Percentiles rank a stretch among this genome's conserved stretches.
phyloP scores from a whole-genome alignment of 2,329 filamentous ascomycete genomes.

The Xylariaceae sp. region DNA sequence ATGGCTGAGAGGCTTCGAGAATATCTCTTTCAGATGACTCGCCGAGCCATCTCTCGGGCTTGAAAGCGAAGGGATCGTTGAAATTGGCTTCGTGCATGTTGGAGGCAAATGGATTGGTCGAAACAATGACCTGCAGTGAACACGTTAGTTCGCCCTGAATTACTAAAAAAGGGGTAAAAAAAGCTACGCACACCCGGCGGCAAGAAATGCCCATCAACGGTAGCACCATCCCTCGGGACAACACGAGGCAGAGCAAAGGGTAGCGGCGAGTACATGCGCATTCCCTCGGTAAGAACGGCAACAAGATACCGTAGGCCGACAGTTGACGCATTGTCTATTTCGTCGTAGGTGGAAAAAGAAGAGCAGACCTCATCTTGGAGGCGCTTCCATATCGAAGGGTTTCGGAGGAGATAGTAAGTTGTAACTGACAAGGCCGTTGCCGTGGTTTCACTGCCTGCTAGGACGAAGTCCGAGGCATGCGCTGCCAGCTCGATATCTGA shows the following conservation, averaged over 20 bases:
- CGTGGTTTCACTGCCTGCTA: constrained; percentile 23
- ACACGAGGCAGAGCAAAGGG: constrained; percentile 16
- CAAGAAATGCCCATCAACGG: constrained; percentile 19
- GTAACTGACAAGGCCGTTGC: not conserved
- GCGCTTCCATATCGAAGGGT: constrained; percentile 8
- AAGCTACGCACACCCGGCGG: constrained; percentile 18
- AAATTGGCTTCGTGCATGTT: constrained; percentile 18
- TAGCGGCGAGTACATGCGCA: constrained; percentile 21
- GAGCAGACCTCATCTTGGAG: constrained; percentile 17
- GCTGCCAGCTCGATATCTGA: constrained; percentile 26
- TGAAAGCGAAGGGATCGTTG: constrained; percentile 8
- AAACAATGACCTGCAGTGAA: constrained; percentile 13
- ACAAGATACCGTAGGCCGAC: constrained; percentile 13
- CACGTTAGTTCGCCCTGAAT: not conserved
- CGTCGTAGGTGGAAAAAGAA: constrained; percentile 12
- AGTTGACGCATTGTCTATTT: constrained; percentile 16
- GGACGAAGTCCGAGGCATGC: constrained; percentile 27
- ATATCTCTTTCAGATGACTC: constrained; percentile 6
- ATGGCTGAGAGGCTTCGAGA: constrained; percentile 19
- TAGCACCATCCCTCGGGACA: constrained; percentile 15
- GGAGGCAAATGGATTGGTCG: constrained; percentile 21
- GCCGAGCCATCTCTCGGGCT: constrained; percentile 22
- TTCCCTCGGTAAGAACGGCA: constrained; percentile 15
- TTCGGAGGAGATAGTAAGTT: constrained; percentile 19
- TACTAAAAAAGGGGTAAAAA: not conserved